Evolutionary conservation across 371 early-diverging fungal genomes (phyloP).

Genomic region (Lichtheimia corymbifera): DNA sequence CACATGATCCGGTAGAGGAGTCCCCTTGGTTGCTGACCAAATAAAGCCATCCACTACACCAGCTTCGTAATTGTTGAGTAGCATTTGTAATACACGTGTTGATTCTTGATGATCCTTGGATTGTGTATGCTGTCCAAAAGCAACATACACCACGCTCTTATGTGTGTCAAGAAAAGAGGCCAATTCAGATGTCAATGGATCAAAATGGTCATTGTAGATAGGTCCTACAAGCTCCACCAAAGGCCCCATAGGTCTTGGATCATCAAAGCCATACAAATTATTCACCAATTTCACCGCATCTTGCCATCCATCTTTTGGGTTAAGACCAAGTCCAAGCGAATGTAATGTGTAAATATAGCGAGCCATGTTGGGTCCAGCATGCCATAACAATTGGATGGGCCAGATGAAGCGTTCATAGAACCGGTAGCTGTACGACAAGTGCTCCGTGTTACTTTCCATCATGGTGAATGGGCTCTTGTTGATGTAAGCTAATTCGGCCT

Average conservation of each 20-base stretch:
- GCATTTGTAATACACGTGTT: neutral
- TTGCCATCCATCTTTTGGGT: neutral
- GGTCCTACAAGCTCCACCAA: conserved; percentile 38
- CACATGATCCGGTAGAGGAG: neutral
- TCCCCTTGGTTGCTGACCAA: neutral
- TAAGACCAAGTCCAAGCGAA: too few species aligned
- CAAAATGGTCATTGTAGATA: conserved; percentile 17
- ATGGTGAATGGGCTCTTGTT: conserved; percentile 11
- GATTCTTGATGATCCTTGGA: neutral
- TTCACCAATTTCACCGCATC: conserved; percentile 25
- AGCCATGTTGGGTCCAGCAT: neutral
- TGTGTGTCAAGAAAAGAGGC: conserved; percentile 21
- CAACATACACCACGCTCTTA: conserved; percentile 27
- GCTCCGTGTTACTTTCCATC: conserved; percentile 15
- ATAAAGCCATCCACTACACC: neutral
- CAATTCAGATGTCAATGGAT: conserved; percentile 17
- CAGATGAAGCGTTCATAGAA: conserved; percentile 17
- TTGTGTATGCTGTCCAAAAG: conserved; percentile 29
- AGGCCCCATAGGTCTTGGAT: conserved; percentile 31
- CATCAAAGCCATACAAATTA: conserved; percentile 22
- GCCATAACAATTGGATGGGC: conserved; percentile 3
- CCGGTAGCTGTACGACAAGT: conserved; percentile 13
- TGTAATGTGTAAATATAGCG: neutral
- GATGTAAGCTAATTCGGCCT: conserved; percentile 27
- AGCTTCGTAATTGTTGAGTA: neutral